Percentiles rank a stretch among this genome's conserved stretches.
These are phyloP conservation scores for Plenodomus tracheiphilus DNA, from an alignment of 2,329 filamentous ascomycete species.

Conservation along the genomic window DNA sequence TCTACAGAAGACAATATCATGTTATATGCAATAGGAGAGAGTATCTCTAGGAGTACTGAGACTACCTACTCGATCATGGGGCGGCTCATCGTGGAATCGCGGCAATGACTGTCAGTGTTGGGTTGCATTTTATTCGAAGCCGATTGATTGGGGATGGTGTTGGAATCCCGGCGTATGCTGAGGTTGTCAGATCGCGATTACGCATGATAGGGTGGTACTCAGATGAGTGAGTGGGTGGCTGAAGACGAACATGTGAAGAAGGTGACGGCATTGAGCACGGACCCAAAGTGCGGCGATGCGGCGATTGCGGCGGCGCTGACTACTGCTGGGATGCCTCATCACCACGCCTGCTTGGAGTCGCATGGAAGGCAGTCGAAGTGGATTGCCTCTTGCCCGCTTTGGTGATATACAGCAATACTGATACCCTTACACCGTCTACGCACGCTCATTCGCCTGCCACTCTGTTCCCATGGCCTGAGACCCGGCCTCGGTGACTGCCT, in stretches of 20 bases:
- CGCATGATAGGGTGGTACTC: too few relatives aligned
- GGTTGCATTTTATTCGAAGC: too few relatives aligned
- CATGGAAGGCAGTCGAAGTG: slow-evolving; percentile 11
- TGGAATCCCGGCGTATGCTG: too few relatives aligned
- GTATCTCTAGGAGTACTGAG: too few relatives aligned
- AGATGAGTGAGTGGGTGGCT: too few relatives aligned
- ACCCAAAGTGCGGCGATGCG: slow-evolving; percentile 1
- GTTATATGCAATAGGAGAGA: too few relatives aligned
- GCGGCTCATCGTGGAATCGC: too few relatives aligned
- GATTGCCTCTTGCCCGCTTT: neutral
- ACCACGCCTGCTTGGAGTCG: slow-evolving; percentile 4
- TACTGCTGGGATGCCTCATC: slow-evolving; percentile 6
- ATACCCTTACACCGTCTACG: neutral
- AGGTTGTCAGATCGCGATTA: too few relatives aligned
- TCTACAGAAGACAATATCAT: too few relatives aligned
- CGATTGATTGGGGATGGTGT: too few relatives aligned
- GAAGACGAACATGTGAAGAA: neutral
- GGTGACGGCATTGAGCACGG: neutral
- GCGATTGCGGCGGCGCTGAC: slow-evolving; percentile 11
- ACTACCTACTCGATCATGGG: too few relatives aligned
- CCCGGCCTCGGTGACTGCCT: neutral
- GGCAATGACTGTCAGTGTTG: too few relatives aligned
- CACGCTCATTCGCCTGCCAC: neutral
- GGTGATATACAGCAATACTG: neutral
- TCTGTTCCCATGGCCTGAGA: neutral